Evolutionary conservation across 768 basidiomycete genomes (phyloP), one percentile per base, ranked within the genome.

Genomic region (Dacryopinax primogenitus): DNA sequence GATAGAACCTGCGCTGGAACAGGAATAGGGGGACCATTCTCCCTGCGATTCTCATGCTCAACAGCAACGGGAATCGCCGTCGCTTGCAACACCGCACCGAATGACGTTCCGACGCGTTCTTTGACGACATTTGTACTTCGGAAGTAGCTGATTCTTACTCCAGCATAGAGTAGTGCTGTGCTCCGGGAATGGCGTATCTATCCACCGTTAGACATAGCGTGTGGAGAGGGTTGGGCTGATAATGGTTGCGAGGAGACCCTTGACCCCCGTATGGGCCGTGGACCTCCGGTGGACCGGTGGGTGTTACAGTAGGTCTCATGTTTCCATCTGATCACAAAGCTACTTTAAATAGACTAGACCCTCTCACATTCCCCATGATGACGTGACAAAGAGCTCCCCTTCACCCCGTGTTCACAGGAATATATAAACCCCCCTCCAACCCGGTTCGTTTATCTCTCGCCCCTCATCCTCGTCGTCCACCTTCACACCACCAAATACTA

Each of bases 271-370:
- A 58, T 32, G 51, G 7, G 30, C 13, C 51, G 11, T 30, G 13
- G n/a, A 7, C 51, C 51, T 23, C 51, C 26, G 51, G 23, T 44
- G 41, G 41, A 4, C 41, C 4, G 41, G 7, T 18, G 41, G 18
- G 41, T 23, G 41, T 18, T 58, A 58, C 30, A 18, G 30, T 11
- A 58, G 51, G 51, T 58, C 30, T 58, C 51, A 58, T 28, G 51
- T 58, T 28, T 26, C 51, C 26, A 28, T 30, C 51, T 30, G 26
- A 13, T 30, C 13, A 30, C 4, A 30, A 58, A 58, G 51, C 51
- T 58, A 18, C 51, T 32, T 28, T 28, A 30, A 58, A 58, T 58
- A 58, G 51, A 58, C 51, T 58, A 32, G 51, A 58, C 51, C 51
- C 13, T 12, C 45, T 26, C 45, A 7, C 23, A 47, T 13, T 7